Evolutionary conservation across 164 flowering plant species (phyloP), one percentile per base, ranked within the genome.

Genomic region (Stephania cephalantha): DNA sequence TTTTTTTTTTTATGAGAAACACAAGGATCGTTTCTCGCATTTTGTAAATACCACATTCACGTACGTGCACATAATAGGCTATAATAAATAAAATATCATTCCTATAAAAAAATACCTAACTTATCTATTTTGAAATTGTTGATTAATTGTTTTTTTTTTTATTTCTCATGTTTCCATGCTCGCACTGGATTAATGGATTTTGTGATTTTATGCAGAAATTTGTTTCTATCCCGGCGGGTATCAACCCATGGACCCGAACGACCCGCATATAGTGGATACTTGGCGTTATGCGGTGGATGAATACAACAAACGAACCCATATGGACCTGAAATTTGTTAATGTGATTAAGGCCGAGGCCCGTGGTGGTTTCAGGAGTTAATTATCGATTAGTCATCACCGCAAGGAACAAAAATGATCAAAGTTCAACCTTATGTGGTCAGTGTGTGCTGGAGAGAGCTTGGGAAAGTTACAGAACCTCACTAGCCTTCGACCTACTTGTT

Each of bases 391-490:
- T 25, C 45, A 8, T 78, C 13, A 46, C 61, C 10, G 77, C 77
- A 29, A 8, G 29, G 4, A 50, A 53, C 25, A 76, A 58, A 29
- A 35, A 9, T 8, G 42, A 22, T 6, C 13, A n/a, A 18, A 2
- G 64, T 15, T 22, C 69, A 71, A n/a, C 20, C 13, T 11, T 80
- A 77, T 10, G 70, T 74, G 7, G 82, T 4, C 79, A 8, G 53
- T 71, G 55, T 8, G 82, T 77, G 7, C 74, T 75, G 78, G 79
- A 77, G 66, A 80, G 68, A 69, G 55, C 63, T 8, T 80, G 79
- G 79, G 30, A 45, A 74, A 66, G 70, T 35, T 77, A 29, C 67
- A 71, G 69, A 71, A 46, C 10, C 79, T 80, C 63, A 74, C 75
- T 12, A 74, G 77, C 53, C 11, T 80, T 80, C 64, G 48, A 71